Percentiles rank a stretch among this genome's conserved stretches.
phyloP scores from a whole-genome alignment of 139 green algal species.

The Limnomonas spitsbergensis region DNA sequence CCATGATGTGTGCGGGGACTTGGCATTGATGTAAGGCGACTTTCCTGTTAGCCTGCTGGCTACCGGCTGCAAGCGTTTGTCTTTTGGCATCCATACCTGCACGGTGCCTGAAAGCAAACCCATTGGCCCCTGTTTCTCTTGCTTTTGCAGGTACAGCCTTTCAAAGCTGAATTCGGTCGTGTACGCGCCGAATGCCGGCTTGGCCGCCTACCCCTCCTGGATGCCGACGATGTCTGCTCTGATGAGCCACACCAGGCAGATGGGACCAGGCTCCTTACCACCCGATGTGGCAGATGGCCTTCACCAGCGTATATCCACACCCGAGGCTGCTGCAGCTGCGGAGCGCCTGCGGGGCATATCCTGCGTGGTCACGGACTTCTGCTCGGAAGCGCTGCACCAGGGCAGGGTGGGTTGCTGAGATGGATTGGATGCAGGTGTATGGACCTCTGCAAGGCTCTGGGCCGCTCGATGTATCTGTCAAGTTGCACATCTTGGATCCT shows the following conservation, averaged over 20 bases:
- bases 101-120: not conserved
- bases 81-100: not conserved
- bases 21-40: not conserved
- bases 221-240: not conserved
- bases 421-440: no score
- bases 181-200: conserved; percentile 11
- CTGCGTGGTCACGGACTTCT: conserved; percentile 16
- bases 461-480: no score
- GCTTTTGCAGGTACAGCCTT: not conserved
- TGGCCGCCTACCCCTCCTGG: conserved; percentile 19
- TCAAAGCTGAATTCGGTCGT: not conserved
- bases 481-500: no score
- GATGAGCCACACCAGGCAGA: no score
- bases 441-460: no score
- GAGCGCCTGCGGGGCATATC: not conserved
- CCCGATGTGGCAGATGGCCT: no score
- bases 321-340: not conserved
- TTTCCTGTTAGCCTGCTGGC: not conserved
- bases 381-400: conserved; percentile 13
- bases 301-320: no score
- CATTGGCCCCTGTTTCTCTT: no score
- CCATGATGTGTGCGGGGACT: not conserved
- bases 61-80: not conserved
- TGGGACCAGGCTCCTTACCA: no score
- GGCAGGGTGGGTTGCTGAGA: not conserved